Base-by-base conservation (phyloP, 441 rosid genomes). In the Gossypium davidsonii region DNA sequence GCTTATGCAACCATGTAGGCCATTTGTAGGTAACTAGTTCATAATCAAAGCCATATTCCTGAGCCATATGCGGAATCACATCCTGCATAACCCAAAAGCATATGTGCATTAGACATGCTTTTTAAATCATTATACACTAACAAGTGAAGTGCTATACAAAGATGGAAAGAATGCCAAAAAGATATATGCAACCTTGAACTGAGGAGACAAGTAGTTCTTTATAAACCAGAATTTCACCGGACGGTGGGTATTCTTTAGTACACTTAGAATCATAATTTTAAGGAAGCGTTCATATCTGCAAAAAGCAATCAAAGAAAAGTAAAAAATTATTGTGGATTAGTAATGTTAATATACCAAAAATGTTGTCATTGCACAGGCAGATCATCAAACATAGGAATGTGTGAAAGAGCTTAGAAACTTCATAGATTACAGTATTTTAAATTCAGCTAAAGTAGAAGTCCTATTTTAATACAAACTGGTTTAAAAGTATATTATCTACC, bases 1-100 rank as follows among this genome's bases (percentile, higher is more conserved):
- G 99, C 82, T 96, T 96, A 82, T 96, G 99, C 80, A 96, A 86
- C 98, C 99, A 96, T 15, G 98, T 83, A 59, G 99, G 99, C 99
- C 99, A 96, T 81, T 96, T 96, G 81, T 93, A 96, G 51, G 99
- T 93, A 79, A 93, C 79, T 42, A 96, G 90, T 80, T 88, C 99
- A 80, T 90, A 96, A 74, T 91, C 98, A 75, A 93, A 96, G 67
- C 93, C 97, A 84, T 93, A 96, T 75, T 93, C 94, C 79, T 79
- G 77, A 58, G 98, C 98, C 99, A 96, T 93, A 74, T 85, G 93
- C 37, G 99, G 99, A 82, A 96, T 93, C 78, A 93, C 90, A 81
- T 96, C 98, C 99, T 96, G 91, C 77, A 64, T 18, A 73, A 52
- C 53, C 48, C 39, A 70, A 74, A 62, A 71, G 28, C 25, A 62